A percentile compares a stretch with the other conserved stretches of the same genome.
Evolutionary conservation across 345 rosid species (phyloP).

Genomic region (Punica granatum): DNA sequence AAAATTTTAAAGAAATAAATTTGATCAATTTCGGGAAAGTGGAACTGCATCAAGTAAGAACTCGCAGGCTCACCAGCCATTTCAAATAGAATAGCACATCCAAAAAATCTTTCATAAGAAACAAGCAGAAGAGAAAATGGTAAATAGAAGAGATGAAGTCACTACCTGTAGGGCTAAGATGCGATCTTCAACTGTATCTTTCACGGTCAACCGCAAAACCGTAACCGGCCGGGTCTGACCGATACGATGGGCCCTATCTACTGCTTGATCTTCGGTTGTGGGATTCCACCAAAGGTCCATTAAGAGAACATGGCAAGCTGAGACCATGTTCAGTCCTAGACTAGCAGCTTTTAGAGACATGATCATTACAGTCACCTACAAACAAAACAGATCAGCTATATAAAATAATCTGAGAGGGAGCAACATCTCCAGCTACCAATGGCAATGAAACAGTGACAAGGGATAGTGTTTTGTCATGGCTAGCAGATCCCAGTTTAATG

Average conservation of each 20-base stretch:
- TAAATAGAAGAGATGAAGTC: constrained; percentile 2
- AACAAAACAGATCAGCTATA: neutral
- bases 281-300: constrained; percentile 99
- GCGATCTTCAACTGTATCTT: constrained; percentile 91
- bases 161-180: constrained; percentile 79
- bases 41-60: neutral
- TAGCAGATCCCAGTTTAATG: neutral
- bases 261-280: constrained; percentile 92
- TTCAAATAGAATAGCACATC: too few species aligned
- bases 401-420: neutral
- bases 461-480: neutral
- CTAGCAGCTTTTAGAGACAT: constrained; percentile 99
- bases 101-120: neutral
- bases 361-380: constrained; percentile 82
- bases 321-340: constrained; percentile 95
- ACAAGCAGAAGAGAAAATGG: neutral
- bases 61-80: neutral
- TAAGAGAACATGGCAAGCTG: constrained; percentile 84
- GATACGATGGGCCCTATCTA: constrained; percentile 96
- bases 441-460: neutral
- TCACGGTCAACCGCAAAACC: constrained; percentile 77
- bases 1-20: neutral
- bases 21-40: neutral
- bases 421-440: neutral
- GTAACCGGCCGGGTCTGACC: constrained; percentile 91